phyloP scores from a whole-genome alignment of 805 yeast species.

The Ogataea trehalophila region DNA sequence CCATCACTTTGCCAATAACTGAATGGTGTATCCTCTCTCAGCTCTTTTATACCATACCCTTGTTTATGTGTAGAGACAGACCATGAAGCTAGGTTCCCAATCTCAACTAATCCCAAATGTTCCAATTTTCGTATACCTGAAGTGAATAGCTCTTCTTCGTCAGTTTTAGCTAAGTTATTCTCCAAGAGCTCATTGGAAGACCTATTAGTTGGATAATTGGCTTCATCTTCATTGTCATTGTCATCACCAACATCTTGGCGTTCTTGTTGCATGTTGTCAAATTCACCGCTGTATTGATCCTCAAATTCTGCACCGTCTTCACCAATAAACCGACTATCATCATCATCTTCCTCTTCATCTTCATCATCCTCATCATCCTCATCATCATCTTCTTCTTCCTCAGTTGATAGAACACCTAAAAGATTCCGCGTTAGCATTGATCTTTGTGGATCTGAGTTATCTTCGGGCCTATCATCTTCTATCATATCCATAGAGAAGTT shows the following conservation, averaged over 20 bases:
- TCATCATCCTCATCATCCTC: conserved; percentile 6
- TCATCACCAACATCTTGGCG: conserved; percentile 5
- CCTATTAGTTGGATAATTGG: conserved; percentile 1
- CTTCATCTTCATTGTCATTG: conserved; percentile 6
- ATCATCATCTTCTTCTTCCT: conserved; percentile 2
- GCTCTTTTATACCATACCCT: conserved; percentile 66
- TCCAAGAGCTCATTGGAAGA: conserved; percentile 5
- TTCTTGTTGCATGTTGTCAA: background rate
- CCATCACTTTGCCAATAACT: conserved; percentile 97
- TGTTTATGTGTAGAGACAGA: conserved; percentile 69
- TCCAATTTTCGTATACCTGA: conserved; percentile 54
- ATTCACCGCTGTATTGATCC: background rate
- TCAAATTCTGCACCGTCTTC: background rate
- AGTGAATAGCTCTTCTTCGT: conserved; percentile 18
- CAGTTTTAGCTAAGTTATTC: conserved; percentile 8
- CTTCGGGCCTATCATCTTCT: background rate
- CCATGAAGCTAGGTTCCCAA: conserved; percentile 83
- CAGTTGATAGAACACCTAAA: background rate
- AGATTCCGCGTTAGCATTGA: background rate
- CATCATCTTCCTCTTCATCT: conserved; percentile 2
- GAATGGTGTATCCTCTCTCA: conserved; percentile 68
- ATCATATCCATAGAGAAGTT: background rate
- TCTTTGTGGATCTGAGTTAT: background rate
- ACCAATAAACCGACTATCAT: background rate
- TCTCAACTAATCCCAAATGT: conserved; percentile 56